Base-by-base conservation (phyloP, 768 basidiomycete species). In the Lactarius hatsudake region DNA sequence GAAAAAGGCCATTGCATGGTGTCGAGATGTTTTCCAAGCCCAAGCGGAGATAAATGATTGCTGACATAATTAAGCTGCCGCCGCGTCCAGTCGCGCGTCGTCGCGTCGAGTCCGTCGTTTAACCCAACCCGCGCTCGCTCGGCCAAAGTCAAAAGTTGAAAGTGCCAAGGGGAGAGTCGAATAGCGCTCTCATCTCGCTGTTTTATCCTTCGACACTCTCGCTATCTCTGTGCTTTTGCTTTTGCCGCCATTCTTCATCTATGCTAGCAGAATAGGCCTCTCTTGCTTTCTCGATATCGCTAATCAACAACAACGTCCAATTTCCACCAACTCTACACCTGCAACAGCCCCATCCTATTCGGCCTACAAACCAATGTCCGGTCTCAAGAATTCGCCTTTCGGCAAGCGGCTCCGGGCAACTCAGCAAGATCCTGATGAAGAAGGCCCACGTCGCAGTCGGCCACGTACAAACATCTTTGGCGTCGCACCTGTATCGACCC, bases 331-430 rank as follows among this genome's bases (percentile, higher is more conserved):
- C 54, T 71, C 69, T 66, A 70, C 62, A 56, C 59, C 64, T 45
- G 67, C 56, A 17, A 69, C 55, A 63, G 69, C 36, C 30, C 48
- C 61, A 60, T 63, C 65, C 68, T 54, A 63, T 51, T 38, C 48
- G 53, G 15, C 60, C 40, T 56, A 43, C 38, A 28, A 43, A 36
- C 45, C 65, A 66, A 91, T 91, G 89, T 87, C 89, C 65, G 85
- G 85, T 63, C 83, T 92, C 78, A 90, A 89, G 81, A 91, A 92
- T 78, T 91, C 91, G 73, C 89, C 88, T 1, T 93, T 91, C 77
- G 90, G 89, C 53, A 93, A 92, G 74, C 86, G 91, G 15, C 81
- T 93, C n/a, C 86, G 90, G 53, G 88, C 88, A 17, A 83, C 87
- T 5, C 86, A 89, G 68, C 81, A 83, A 72, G 87, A 89, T 40